Base-by-base conservation (phyloP, 176 grass and related monocot species). In the Oryza brachyantha region DNA sequence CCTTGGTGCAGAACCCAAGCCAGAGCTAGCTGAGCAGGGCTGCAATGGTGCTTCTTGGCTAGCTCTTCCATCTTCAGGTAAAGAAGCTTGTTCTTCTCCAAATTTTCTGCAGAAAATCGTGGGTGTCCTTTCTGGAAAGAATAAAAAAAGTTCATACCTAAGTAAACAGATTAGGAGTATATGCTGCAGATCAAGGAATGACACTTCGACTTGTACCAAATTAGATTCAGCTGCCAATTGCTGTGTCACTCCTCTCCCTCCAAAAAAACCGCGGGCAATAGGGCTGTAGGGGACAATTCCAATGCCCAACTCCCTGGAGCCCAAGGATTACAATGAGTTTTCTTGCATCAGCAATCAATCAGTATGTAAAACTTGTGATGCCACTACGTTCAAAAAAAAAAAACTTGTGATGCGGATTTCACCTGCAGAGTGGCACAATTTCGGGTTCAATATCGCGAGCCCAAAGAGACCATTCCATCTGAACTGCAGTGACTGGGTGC, bases 391-490 rank as follows among this genome's bases (percentile, higher is more conserved):
- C n/a, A n/a, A n/a, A n/a, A n/a, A n/a, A n/a, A n/a, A n/a, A 32
- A 4, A 43, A 48, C 36, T 27, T 45, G 38, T 29, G 21, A 79
- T 74, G 8, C 2, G 36, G 12, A 79, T 14, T 66, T 65, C 10
- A 90, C 94, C 94, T 91, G 91, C 91, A 97, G 28, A 97, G 86
- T 1, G 94, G 94, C 41, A 97, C 91, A 14, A 97, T 91, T 57
- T 97, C 91, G 13, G 80, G 71, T 46, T 97, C 94, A 26, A 97
- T 91, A 13, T 97, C 94, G 2, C 91, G 88, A 73, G 84, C 84
- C 94, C 91, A 97, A 14, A 93, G 89, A 50, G 94, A 97, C 91
- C 91, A 97, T 57, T 97, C 94, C 88, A 97, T 93, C 86, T 93
- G 94, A 70, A 97, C 75, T 10, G 91, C 89, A 1, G 84, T 68